Evolutionary conservation across 257 asterid genomes (phyloP).

Genomic region (Solanum neorickii): DNA sequence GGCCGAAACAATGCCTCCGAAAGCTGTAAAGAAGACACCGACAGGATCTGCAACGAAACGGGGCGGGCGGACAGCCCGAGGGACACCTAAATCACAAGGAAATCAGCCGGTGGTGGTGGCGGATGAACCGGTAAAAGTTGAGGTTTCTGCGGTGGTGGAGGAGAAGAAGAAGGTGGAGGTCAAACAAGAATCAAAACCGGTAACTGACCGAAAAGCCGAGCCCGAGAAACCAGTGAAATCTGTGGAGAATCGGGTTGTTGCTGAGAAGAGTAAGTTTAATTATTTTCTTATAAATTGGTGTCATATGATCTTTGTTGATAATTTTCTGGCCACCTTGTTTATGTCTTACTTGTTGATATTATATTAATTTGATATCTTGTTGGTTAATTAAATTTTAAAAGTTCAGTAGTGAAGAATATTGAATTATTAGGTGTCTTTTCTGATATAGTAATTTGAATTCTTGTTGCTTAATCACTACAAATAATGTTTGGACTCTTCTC

Average conservation of each 20-base stretch:
- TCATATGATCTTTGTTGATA: not conserved
- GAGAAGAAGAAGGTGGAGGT: constrained; percentile 3
- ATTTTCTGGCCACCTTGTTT: not conserved
- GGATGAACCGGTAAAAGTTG: constrained; percentile 26
- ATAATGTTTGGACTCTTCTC: not conserved
- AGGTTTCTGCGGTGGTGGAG: constrained; percentile 20
- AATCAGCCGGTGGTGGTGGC: not conserved
- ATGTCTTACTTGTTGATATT: not conserved
- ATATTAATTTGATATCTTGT: not conserved
- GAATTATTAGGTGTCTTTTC: not conserved
- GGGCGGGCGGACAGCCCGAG: constrained; percentile 37
- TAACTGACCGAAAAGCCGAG: constrained; percentile 7
- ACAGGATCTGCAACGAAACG: constrained; percentile 73
- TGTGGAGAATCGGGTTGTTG: not conserved
- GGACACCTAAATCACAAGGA: constrained; percentile 12
- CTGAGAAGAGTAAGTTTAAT: constrained; percentile 19
- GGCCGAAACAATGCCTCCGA: constrained; percentile 55
- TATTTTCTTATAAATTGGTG: not conserved
- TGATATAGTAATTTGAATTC: not conserved
- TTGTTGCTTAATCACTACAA: not conserved
- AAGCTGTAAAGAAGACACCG: constrained; percentile 46
- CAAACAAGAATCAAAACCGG: constrained; percentile 13
- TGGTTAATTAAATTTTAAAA: not conserved
- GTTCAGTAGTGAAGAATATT: not conserved
- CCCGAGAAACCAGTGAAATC: constrained; percentile 7